Evolutionary conservation across 805 yeast genomes (phyloP).

Genomic region (Barnettozyma wickerhamii): DNA sequence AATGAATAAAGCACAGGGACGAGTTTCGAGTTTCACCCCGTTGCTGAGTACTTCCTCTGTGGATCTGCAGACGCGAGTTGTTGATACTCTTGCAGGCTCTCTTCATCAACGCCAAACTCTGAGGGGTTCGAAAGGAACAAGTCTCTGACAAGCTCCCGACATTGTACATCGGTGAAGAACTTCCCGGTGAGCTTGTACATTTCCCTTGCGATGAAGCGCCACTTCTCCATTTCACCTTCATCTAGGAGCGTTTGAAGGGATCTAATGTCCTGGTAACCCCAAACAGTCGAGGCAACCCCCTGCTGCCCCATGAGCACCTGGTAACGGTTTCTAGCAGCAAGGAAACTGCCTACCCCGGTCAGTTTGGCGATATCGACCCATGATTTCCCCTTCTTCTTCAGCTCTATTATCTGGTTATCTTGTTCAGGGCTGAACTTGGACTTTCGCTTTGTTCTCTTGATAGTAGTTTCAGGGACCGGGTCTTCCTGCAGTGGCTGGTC

Average conservation of each 20-base stretch:
- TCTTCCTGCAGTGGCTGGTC: conserved; percentile 35
- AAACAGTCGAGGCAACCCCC: conserved; percentile 64
- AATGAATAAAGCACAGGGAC: too few relatives aligned
- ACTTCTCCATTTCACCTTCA: conserved; percentile 66
- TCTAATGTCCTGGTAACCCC: conserved; percentile 53
- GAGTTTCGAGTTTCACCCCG: too few relatives aligned
- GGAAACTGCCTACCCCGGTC: conserved; percentile 57
- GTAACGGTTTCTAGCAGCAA: conserved; percentile 74
- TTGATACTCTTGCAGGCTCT: conserved; percentile 33
- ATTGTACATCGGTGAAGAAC: conserved; percentile 45
- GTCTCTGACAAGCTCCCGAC: conserved; percentile 49
- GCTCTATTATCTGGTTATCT: conserved; percentile 56
- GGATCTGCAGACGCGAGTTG: too few relatives aligned
- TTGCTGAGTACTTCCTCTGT: too few relatives aligned
- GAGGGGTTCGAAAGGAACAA: conserved; percentile 53
- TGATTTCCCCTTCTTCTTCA: conserved; percentile 58
- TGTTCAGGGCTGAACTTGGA: conserved; percentile 70
- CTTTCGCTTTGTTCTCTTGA: conserved; percentile 51
- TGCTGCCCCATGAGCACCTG: conserved; percentile 82
- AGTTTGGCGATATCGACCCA: conserved; percentile 74
- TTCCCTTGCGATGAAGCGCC: conserved; percentile 62
- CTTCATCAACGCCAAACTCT: conserved; percentile 52
- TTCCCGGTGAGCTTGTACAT: conserved; percentile 48
- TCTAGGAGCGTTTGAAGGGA: conserved; percentile 52
- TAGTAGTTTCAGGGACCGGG: conserved; percentile 35